Evolutionary conservation across 2,329 filamentous ascomycete genomes (phyloP).

Genomic region (Aspergillus ruber): DNA sequence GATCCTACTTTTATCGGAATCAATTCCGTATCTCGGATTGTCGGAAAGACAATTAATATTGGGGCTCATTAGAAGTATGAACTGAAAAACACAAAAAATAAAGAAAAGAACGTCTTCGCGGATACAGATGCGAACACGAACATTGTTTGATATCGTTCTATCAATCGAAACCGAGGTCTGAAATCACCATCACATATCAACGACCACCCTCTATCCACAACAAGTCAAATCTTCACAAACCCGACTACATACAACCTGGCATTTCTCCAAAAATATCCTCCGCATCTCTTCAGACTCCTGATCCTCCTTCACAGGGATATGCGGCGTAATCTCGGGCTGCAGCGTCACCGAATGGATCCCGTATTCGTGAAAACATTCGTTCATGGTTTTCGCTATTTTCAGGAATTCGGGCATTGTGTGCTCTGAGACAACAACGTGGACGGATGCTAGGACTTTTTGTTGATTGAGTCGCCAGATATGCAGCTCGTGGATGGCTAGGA

Average conservation of each 20-base stretch:
- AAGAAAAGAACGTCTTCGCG: too few relatives aligned
- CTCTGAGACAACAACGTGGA: constrained; percentile 59
- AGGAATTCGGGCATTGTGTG: constrained; percentile 54
- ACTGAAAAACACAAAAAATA: too few relatives aligned
- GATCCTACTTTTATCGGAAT: too few relatives aligned
- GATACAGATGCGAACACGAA: too few relatives aligned
- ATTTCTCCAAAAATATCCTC: constrained; percentile 26
- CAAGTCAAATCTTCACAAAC: constrained; percentile 49
- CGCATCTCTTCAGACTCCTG: constrained; percentile 2
- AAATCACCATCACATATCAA: too few relatives aligned
- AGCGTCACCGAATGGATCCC: constrained; percentile 66
- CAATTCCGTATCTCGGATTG: too few relatives aligned
- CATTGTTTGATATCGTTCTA: too few relatives aligned
- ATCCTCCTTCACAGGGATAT: constrained; percentile 8
- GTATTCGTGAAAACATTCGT: constrained; percentile 65
- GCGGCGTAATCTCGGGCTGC: constrained; percentile 54
- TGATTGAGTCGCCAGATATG: constrained; percentile 71
- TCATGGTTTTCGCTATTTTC: constrained; percentile 54
- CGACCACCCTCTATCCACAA: constrained; percentile 30
- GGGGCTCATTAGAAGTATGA: too few relatives aligned
- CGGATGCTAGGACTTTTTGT: constrained; percentile 61
- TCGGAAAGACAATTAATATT: too few relatives aligned
- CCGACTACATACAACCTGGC: constrained; percentile 49
- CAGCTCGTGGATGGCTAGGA: constrained; percentile 63
- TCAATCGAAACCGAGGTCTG: too few relatives aligned